These are phyloP conservation scores for Mortierella polycephala DNA, from an alignment of 371 early-diverging fungal genomes.

Conservation along the genomic window DNA sequence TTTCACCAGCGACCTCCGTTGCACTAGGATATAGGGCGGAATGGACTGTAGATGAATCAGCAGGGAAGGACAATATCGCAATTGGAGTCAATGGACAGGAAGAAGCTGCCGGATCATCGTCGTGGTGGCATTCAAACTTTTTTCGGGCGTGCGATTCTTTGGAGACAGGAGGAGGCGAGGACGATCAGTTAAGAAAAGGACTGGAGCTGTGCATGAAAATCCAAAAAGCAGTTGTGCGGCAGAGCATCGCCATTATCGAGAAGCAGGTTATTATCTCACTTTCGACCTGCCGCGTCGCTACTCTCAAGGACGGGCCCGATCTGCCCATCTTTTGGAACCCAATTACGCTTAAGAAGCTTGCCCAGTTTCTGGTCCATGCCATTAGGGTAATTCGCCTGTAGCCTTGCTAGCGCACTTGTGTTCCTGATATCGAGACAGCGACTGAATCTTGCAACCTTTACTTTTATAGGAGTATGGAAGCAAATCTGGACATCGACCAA, in stretches of 20 bases:
- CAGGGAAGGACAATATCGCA: slow-evolving; percentile 17
- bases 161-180: slow-evolving; percentile 55
- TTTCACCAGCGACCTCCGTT: slow-evolving; percentile 61
- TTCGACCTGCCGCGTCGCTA: slow-evolving; percentile 75
- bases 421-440: too few relatives aligned
- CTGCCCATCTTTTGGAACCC: slow-evolving; percentile 70
- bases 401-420: not conserved
- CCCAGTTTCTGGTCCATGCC: slow-evolving; percentile 81
- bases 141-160: slow-evolving; percentile 90
- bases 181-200: slow-evolving; percentile 72
- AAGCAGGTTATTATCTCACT: slow-evolving; percentile 75
- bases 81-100: slow-evolving; percentile 6
- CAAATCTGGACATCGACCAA: slow-evolving; percentile 31
- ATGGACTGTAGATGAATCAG: slow-evolving; percentile 24
- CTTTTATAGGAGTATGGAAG: slow-evolving; percentile 62
- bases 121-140: slow-evolving; percentile 80
- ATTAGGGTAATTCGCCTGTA: slow-evolving; percentile 65
- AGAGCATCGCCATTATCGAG: slow-evolving; percentile 81
- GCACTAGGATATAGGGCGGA: slow-evolving; percentile 57
- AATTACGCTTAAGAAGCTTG: slow-evolving; percentile 74
- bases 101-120: slow-evolving; percentile 5
- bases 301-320: slow-evolving; percentile 70
- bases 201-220: slow-evolving; percentile 77
- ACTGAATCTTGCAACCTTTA: not conserved
- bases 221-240: slow-evolving; percentile 79